These are phyloP conservation scores for Rosa hybrid DNA, from an alignment of 331 rosid genomes.

Conservation along the genomic window DNA sequence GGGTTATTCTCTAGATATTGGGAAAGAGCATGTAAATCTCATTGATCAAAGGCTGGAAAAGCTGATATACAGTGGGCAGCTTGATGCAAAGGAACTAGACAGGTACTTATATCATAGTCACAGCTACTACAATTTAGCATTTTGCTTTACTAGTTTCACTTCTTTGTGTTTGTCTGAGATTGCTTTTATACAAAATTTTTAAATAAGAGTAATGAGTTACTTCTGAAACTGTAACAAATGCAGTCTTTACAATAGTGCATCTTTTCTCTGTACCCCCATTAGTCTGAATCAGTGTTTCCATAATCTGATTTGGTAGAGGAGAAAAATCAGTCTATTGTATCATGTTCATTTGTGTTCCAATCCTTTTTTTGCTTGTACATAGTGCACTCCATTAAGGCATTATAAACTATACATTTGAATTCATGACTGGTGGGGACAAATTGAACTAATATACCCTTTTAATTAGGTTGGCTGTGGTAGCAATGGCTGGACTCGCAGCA, in stretches of 20 bases:
- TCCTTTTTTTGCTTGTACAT: not conserved
- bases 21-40: constrained; percentile 96
- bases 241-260: not conserved
- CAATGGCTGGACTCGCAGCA: constrained; percentile 97
- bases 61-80: constrained; percentile 83
- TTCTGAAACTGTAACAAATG: not conserved
- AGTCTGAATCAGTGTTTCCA: not conserved
- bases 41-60: constrained; percentile 80
- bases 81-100: constrained; percentile 74
- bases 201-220: not conserved
- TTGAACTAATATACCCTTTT: not conserved
- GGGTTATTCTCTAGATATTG: constrained; percentile 86
- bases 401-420: not conserved
- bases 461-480: constrained; percentile 90
- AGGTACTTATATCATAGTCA: not conserved
- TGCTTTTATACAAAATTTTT: not conserved
- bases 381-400: not conserved
- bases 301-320: not conserved
- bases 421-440: not conserved
- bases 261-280: not conserved
- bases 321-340: not conserved
- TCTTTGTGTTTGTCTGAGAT: not conserved
- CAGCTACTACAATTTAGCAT: not conserved
- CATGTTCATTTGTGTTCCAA: not conserved
- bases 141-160: not conserved